Evolutionary conservation across 768 basidiomycete genomes (phyloP).

Genomic region (Termitomyces sp.): DNA sequence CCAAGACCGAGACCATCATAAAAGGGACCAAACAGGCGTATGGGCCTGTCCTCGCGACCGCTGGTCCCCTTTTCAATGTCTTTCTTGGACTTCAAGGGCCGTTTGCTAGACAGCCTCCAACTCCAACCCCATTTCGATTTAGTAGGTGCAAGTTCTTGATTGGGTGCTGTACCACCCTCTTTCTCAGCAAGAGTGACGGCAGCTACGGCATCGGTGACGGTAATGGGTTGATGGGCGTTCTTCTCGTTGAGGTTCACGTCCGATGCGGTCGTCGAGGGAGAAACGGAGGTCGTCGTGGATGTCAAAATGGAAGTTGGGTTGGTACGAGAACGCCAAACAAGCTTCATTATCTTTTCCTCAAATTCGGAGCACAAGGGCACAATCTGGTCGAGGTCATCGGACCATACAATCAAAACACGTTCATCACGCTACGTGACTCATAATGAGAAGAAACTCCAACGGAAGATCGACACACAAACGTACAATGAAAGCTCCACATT

Average conservation of each 20-base stretch:
- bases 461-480: slow-evolving; percentile 20
- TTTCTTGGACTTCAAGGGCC: slow-evolving; percentile 22
- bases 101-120: slow-evolving; percentile 41
- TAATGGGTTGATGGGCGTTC: slow-evolving; percentile 22
- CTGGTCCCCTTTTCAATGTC: slow-evolving; percentile 52
- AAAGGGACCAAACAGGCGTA: slow-evolving; percentile 66
- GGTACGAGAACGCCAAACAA: slow-evolving; percentile 48
- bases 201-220: slow-evolving; percentile 26
- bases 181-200: slow-evolving; percentile 29
- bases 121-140: slow-evolving; percentile 47
- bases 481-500: slow-evolving; percentile 86
- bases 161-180: slow-evolving; percentile 20
- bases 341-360: slow-evolving; percentile 61
- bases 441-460: slow-evolving; percentile 7
- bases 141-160: slow-evolving; percentile 15
- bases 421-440: slow-evolving; percentile 63
- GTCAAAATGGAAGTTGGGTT: slow-evolving; percentile 34
- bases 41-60: slow-evolving; percentile 37
- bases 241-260: slow-evolving; percentile 57
- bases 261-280: slow-evolving; percentile 47
- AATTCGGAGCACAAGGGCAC: slow-evolving; percentile 73
- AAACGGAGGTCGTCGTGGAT: slow-evolving; percentile 33
- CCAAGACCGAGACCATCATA: slow-evolving; percentile 71
- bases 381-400: slow-evolving; percentile 77
- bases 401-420: slow-evolving; percentile 80